A percentile compares a stretch with the other conserved stretches of the same genome.
Evolutionary conservation across 768 basidiomycete genomes (phyloP).

Genomic region (Mycena sanguinolenta): DNA sequence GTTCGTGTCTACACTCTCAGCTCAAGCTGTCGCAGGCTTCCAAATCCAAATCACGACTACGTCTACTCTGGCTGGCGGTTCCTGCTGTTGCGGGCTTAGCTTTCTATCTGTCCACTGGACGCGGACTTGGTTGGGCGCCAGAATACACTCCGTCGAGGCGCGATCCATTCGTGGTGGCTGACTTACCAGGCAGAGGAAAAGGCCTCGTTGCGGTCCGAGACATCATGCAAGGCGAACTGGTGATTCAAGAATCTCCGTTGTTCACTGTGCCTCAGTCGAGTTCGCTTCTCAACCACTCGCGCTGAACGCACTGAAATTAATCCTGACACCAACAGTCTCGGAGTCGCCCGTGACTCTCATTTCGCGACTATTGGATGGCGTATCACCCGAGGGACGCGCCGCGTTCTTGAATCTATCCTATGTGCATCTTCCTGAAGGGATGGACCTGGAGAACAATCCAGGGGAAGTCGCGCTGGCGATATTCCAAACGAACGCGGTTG

Average conservation of each 20-base stretch:
- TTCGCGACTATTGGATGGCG: slow-evolving; percentile 47
- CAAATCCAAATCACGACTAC: neutral
- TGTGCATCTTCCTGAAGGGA: slow-evolving; percentile 60
- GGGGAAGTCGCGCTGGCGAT: slow-evolving; percentile 71
- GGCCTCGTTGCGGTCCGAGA: slow-evolving; percentile 65
- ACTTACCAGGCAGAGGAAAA: slow-evolving; percentile 69
- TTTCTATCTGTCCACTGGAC: neutral
- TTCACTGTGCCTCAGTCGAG: slow-evolving; percentile 65
- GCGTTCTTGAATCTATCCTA: slow-evolving; percentile 70
- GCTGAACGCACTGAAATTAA: slow-evolving; percentile 2
- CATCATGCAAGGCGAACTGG: slow-evolving; percentile 72
- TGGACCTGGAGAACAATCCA: slow-evolving; percentile 52
- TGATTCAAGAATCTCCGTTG: slow-evolving; percentile 68
- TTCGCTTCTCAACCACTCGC: slow-evolving; percentile 40
- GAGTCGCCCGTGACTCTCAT: slow-evolving; percentile 63
- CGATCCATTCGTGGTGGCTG: slow-evolving; percentile 53
- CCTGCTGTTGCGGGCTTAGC: slow-evolving; percentile 20
- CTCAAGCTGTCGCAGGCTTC: neutral
- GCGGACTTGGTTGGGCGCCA: neutral
- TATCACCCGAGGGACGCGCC: slow-evolving; percentile 49
- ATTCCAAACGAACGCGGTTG: slow-evolving; percentile 76
- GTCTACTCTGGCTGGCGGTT: slow-evolving; percentile 15
- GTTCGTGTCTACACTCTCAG: neutral
- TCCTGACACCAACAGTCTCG: slow-evolving; percentile 49
- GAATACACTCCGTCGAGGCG: neutral